Evolutionary conservation across 2,329 filamentous ascomycete species (phyloP), one percentile per base, ranked within the genome.

Genomic region (Penicillium sp.): DNA sequence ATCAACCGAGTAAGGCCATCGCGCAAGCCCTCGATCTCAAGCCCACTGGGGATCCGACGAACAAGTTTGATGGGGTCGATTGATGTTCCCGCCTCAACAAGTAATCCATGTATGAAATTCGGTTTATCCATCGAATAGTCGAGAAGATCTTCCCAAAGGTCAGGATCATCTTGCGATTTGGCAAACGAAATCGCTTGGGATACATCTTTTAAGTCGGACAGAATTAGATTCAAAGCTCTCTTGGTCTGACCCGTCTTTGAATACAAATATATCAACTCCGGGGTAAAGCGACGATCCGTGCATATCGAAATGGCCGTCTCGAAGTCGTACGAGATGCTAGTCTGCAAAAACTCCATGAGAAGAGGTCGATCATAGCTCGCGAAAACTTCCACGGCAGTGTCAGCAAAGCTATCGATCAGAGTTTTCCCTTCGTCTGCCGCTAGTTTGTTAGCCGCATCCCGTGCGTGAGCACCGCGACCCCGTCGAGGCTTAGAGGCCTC

Each of bases 101-200:
- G 84, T 3, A 99, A 79, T 0, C 90, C 92, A 11, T 91, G 88
- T 62, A 99, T 97, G 75, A 99, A 99, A 36, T 86, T 86, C 1
- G 94, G 94, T 69, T 97, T 96, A 75, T 97, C 92, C 94, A 99
- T 97, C 56, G 90, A 93, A 73, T 97, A 97, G 64, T 93, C 87
- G 5, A 99, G 83, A 7, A 99, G 81, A 67, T 97, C 92, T 60
- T 96, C 90, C 94, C 94, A 99, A 0, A 99, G 81, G 64, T 97
- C 92, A 0, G 88, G 87, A 65, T 97, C 92, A 59, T 94, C 87
- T 69, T 97, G 92, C 58, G 92, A 88, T 72, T 97, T 97, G 50
- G 92, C 92, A 67, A 99, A 99, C 1, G 88, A 84, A 63, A 99
- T 99, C 8, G 94, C 94, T 63, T 94, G 92, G 46, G 88, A 89